Conservation (phyloP, 2,329 filamentous ascomycete genomes). For the Xylariaceae sp. region DNA sequence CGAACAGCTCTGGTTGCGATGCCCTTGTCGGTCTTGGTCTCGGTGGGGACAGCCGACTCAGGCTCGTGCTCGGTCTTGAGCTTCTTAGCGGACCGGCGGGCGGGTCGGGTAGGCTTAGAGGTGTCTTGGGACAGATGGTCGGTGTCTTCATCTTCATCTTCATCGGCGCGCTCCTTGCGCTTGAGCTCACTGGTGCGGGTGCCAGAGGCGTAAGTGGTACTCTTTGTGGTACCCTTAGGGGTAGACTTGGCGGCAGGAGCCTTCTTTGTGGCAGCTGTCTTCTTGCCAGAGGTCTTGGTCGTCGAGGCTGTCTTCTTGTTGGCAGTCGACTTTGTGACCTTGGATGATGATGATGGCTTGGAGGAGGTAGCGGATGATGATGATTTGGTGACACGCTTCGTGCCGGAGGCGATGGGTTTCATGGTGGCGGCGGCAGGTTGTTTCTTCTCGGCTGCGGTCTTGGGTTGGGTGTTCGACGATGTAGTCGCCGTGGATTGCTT, state of each 20-base stretch:
- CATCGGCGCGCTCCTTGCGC: slow-evolving; percentile 49
- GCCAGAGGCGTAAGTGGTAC: slow-evolving; percentile 20
- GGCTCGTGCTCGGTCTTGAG: slow-evolving; percentile 21
- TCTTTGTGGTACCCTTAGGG: slow-evolving; percentile 4
- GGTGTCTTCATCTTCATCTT: slow-evolving; percentile 52
- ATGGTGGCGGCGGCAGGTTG: slow-evolving; percentile 27
- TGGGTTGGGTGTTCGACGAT: slow-evolving; percentile 34
- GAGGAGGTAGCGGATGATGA: slow-evolving; percentile 32
- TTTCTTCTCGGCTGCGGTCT: slow-evolving; percentile 27
- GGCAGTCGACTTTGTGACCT: background rate
- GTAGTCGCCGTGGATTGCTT: slow-evolving; percentile 28
- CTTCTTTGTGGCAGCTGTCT: slow-evolving; percentile 34
- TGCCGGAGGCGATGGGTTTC: background rate
- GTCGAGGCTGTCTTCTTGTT: slow-evolving; percentile 18
- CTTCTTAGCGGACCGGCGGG: slow-evolving; percentile 36
- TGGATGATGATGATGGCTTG: slow-evolving; percentile 33
- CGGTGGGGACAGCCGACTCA: slow-evolving; percentile 15
- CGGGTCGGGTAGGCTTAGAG: slow-evolving; percentile 23
- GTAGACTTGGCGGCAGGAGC: slow-evolving; percentile 31
- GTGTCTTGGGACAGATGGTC: slow-evolving; percentile 33
- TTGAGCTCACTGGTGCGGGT: slow-evolving; percentile 36
- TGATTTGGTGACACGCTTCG: slow-evolving; percentile 11
- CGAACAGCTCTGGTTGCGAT: background rate
- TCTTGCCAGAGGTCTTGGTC: slow-evolving; percentile 31
- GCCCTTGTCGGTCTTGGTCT: background rate